Percentiles rank a stretch among this genome's conserved stretches.
Evolutionary conservation across 2,329 filamentous ascomycete species (phyloP).

Genomic region (Epicoccum nigrum): DNA sequence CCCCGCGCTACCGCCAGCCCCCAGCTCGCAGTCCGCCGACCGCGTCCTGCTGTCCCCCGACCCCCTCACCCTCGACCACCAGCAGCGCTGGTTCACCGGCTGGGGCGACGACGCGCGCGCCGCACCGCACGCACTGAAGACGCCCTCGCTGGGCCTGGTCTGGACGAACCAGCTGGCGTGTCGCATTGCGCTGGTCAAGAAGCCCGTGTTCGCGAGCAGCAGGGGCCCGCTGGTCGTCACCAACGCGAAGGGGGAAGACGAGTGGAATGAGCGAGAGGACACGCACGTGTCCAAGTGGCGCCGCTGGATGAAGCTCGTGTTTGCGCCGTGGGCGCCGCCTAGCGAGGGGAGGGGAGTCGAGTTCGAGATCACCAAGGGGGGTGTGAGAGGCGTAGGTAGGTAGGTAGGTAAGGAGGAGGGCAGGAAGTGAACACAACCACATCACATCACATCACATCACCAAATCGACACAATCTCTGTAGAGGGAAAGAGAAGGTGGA

Average conservation of each 20-base stretch:
- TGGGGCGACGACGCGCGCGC: constrained; percentile 73
- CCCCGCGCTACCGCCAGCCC: constrained; percentile 9
- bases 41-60: constrained; percentile 52
- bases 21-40: constrained; percentile 23
- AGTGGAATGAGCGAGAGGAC: constrained; percentile 47
- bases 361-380: constrained; percentile 67
- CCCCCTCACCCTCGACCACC: constrained; percentile 79
- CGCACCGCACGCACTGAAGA: constrained; percentile 64
- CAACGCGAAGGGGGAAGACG: constrained; percentile 44
- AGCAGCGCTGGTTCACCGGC: constrained; percentile 93
- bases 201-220: constrained; percentile 57
- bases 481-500: too few relatives aligned
- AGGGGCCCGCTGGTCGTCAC: constrained; percentile 34
- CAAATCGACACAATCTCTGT: too few relatives aligned
- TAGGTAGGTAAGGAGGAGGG: too few relatives aligned
- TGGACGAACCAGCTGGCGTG: constrained; percentile 90
- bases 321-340: constrained; percentile 74
- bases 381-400: constrained; percentile 29
- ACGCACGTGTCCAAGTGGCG: constrained; percentile 65
- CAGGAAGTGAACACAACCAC: too few relatives aligned
- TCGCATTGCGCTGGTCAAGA: constrained; percentile 80
- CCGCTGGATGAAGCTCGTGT: constrained; percentile 86
- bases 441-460: too few relatives aligned
- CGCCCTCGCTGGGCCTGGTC: constrained; percentile 82
- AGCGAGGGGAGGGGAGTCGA: constrained; percentile 64